Evolutionary conservation across 2,329 filamentous ascomycete genomes (phyloP).

Genomic region (Didymella pinodella): DNA sequence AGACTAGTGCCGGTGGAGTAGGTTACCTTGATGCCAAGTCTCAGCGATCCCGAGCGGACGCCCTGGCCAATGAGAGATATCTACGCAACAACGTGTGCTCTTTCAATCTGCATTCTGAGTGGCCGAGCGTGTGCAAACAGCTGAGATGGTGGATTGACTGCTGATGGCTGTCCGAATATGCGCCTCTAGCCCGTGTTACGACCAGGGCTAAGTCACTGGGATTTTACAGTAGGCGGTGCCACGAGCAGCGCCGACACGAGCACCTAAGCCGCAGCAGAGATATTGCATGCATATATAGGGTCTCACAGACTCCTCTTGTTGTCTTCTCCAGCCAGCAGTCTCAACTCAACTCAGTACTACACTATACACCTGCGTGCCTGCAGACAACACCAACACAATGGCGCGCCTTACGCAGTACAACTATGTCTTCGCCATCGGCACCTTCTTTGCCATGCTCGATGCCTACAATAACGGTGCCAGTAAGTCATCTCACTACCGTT

Average conservation of each 20-base stretch:
- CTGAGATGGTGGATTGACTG: constrained; percentile 20
- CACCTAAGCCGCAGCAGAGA: constrained; percentile 24
- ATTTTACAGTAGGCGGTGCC: constrained; percentile 13
- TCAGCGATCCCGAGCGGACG: constrained; percentile 16
- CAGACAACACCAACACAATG: constrained; percentile 27
- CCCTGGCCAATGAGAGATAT: constrained; percentile 24
- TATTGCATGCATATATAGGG: constrained; percentile 31
- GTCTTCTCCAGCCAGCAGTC: constrained; percentile 29
- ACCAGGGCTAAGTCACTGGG: constrained; percentile 25
- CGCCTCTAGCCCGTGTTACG: constrained; percentile 20
- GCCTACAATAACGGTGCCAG: constrained; percentile 82
- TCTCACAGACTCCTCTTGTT: constrained; percentile 23
- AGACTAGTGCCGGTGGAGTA: constrained; percentile 18
- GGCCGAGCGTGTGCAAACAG: constrained; percentile 20
- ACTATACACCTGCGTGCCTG: constrained; percentile 26
- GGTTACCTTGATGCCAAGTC: constrained; percentile 16
- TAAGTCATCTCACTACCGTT: constrained; percentile 54
- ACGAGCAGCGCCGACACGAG: constrained; percentile 24
- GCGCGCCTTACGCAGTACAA: constrained; percentile 58
- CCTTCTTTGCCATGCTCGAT: constrained; percentile 77
- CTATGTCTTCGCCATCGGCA: constrained; percentile 79
- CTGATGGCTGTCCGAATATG: constrained; percentile 20
- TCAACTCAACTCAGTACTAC: constrained; percentile 23
- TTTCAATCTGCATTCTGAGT: constrained; percentile 22
- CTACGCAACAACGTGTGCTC: constrained; percentile 27